Percentiles rank a stretch among this genome's conserved stretches.
Evolutionary conservation across 228 moss, liverwort and hornwort species (phyloP).

Genomic region (Sphagnum fallax): DNA sequence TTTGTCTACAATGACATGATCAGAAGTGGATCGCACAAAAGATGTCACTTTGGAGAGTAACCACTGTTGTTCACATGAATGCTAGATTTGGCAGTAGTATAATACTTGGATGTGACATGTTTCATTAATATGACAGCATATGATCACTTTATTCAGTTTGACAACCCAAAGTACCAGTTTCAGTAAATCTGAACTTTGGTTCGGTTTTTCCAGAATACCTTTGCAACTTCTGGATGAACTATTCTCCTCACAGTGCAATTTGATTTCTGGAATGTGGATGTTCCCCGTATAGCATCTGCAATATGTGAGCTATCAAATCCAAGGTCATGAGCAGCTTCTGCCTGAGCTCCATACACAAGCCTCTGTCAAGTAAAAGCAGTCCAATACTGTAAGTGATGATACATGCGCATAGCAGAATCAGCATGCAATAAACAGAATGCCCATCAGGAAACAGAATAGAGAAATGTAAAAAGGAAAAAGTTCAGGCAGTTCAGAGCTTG

Average conservation of each 20-base stretch:
- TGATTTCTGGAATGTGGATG: conserved; percentile 55
- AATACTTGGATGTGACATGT: too few species aligned
- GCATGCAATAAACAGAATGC: too few species aligned
- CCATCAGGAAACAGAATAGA: too few species aligned
- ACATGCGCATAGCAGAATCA: too few species aligned
- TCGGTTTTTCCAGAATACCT: conserved; percentile 61
- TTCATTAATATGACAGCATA: too few species aligned
- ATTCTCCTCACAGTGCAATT: conserved; percentile 62
- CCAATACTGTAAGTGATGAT: background rate
- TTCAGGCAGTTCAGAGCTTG: too few species aligned
- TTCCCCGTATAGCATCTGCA: conserved; percentile 63
- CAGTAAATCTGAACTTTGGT: conserved; percentile 53
- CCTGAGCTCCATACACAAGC: conserved; percentile 57
- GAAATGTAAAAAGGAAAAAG: too few species aligned
- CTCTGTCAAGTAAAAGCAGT: conserved; percentile 20
- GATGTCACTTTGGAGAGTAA: too few species aligned
- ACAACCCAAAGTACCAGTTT: background rate
- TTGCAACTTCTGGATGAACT: conserved; percentile 57
- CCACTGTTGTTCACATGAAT: too few species aligned
- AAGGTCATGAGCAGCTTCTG: conserved; percentile 64
- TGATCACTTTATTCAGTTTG: background rate
- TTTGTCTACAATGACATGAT: too few species aligned
- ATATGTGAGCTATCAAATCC: conserved; percentile 62
- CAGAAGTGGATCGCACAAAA: too few species aligned
- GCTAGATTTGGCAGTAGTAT: too few species aligned